Base-by-base conservation (phyloP, 371 early-diverging fungal species). In the Saksenaea vasiformis region DNA sequence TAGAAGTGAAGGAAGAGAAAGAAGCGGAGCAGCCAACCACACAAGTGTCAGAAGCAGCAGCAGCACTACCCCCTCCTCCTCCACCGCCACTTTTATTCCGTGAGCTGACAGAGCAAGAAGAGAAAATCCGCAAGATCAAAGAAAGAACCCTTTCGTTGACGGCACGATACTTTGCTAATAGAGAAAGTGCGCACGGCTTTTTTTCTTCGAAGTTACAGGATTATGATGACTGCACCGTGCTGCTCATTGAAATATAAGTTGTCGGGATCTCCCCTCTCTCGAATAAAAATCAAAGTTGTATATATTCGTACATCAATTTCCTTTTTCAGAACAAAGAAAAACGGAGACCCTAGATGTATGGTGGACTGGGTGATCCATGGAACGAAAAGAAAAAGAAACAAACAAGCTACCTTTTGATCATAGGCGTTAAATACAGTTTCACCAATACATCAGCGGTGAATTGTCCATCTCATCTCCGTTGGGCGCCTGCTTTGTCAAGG, bases 161-260 rank as follows among this genome's bases (percentile, higher is more conserved):
- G n/a, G 82, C 78, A 31, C 68, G 79, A 55, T 79, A 78, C 61
- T 79, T 82, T 65, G 76, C 79, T 19, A 77, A 82, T 58, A 66
- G 83, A 66, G 83, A 82, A 65, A 68, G 78, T 19, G 75, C 76
- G 5, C 78, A 78, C 59, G 77, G 78, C 10, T 76, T 82, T 47
- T 82, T 82, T 59, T 71, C 80, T 26, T 79, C 79, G 1, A 79
- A 74, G 1, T 62, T 82, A 57, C 83, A 82, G 54, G 83, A 79
- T 64, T 82, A 82, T 65, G 83, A 82, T 64, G 83, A 82, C 65
- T 82, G 83, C 64, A 82, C 83, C 17, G 74, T 82, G 56, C 60
- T 82, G 44, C 77, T 82, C 22, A 73, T 79, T 39, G 81, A 81
- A 61, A 78, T 81, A 39, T 81, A 70, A 59, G 26, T n/a, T 10